Evolutionary conservation across 805 yeast species (phyloP).

Genomic region (Zygotorulaspora florentina): DNA sequence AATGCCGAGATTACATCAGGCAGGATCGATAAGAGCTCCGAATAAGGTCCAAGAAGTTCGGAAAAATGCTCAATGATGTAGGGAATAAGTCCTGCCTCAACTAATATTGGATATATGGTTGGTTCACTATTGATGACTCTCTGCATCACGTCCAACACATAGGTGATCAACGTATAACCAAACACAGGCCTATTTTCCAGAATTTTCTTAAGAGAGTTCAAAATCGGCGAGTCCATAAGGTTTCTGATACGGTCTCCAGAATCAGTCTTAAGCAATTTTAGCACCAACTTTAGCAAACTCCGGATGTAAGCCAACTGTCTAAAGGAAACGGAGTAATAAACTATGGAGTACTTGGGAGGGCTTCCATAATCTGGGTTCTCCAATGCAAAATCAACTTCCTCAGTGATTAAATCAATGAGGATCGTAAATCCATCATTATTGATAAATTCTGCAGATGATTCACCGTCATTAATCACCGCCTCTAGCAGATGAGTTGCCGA

Average conservation of each 20-base stretch:
- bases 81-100: slow-evolving; percentile 72
- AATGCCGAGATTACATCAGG: slow-evolving; percentile 81
- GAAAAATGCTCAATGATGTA: slow-evolving; percentile 56
- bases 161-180: slow-evolving; percentile 61
- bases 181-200: slow-evolving; percentile 53
- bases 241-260: slow-evolving; percentile 82
- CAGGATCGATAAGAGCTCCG: slow-evolving; percentile 54
- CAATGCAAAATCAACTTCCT: slow-evolving; percentile 63
- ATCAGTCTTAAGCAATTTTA: slow-evolving; percentile 62
- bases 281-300: slow-evolving; percentile 58
- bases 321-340: slow-evolving; percentile 50
- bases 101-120: slow-evolving; percentile 74
- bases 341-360: slow-evolving; percentile 49
- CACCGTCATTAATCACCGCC: slow-evolving; percentile 41
- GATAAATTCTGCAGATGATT: slow-evolving; percentile 58
- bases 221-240: slow-evolving; percentile 77
- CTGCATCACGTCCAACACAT: slow-evolving; percentile 59
- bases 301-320: slow-evolving; percentile 58
- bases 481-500: slow-evolving; percentile 61
- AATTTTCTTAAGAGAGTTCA: slow-evolving; percentile 56
- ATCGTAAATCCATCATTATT: slow-evolving; percentile 60
- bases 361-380: slow-evolving; percentile 56
- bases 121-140: slow-evolving; percentile 85
- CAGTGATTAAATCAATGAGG: slow-evolving; percentile 55
- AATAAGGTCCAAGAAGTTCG: slow-evolving; percentile 51